These are phyloP conservation scores for Hypoxylon sp. DNA, from an alignment of 2,329 filamentous ascomycete species.

Conservation along the genomic window DNA sequence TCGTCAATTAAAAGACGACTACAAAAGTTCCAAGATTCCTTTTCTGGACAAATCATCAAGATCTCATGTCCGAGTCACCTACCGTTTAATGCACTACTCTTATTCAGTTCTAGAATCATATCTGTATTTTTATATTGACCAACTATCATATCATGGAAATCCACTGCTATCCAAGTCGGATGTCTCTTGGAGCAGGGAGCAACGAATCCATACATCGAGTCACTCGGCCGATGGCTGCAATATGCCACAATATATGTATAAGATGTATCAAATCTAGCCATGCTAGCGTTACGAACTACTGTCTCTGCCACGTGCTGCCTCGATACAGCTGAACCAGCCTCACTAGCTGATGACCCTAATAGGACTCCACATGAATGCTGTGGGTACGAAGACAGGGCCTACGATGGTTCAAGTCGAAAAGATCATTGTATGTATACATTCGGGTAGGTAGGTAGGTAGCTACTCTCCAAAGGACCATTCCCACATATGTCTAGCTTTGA, in stretches of 20 bases:
- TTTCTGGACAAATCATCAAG: constrained; percentile 25
- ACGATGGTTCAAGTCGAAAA: constrained; percentile 27
- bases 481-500: too few species aligned
- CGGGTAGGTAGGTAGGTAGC: too few species aligned
- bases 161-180: too few species aligned
- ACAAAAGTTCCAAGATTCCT: constrained; percentile 34
- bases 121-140: too few species aligned
- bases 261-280: neutral
- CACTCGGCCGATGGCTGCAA: constrained; percentile 4
- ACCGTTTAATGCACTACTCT: too few species aligned
- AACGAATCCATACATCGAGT: constrained; percentile 2
- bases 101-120: too few species aligned
- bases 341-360: constrained; percentile 16
- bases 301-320: constrained; percentile 9
- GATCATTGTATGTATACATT: constrained; percentile 29
- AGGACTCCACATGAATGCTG: constrained; percentile 12
- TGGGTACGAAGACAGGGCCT: constrained; percentile 29
- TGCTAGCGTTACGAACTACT: constrained; percentile 2
- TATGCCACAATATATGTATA: neutral
- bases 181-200: too few species aligned
- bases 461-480: constrained; percentile 29
- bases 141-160: too few species aligned
- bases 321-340: constrained; percentile 27
- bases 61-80: too few species aligned
- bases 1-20: too few species aligned